Conservation (phyloP, 2,329 filamentous ascomycete species). For the Fusarium sp. region DNA sequence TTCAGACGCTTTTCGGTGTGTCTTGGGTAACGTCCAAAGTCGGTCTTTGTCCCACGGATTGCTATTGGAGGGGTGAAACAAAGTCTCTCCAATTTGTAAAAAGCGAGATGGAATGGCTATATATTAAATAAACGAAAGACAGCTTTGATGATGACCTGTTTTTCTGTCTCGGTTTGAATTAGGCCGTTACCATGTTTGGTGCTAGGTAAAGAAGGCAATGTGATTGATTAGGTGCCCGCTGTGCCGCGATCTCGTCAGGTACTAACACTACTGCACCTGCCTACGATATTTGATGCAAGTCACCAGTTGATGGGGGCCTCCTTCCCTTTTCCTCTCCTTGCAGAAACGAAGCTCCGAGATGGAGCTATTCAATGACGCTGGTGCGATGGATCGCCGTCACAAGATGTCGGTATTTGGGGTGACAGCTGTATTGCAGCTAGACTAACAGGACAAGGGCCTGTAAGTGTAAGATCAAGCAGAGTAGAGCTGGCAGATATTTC, state of each 20-base stretch:
- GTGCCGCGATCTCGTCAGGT: slow-evolving; percentile 26
- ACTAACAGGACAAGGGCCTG: slow-evolving; percentile 14
- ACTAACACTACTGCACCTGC: slow-evolving; percentile 12
- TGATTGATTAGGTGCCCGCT: slow-evolving; percentile 17
- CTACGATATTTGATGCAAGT: slow-evolving; percentile 1
- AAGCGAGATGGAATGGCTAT: background rate
- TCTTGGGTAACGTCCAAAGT: slow-evolving; percentile 9
- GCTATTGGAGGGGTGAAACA: background rate
- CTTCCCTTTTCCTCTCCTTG: slow-evolving; percentile 8
- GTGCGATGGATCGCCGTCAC: slow-evolving; percentile 19
- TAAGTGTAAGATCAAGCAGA: background rate
- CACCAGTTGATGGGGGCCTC: background rate
- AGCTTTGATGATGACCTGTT: slow-evolving; percentile 5
- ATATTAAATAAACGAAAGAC: background rate
- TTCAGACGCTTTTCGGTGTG: slow-evolving; percentile 17
- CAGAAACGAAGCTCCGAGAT: background rate
- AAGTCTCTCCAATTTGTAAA: background rate
- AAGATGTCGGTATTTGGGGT: slow-evolving; percentile 19
- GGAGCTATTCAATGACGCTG: slow-evolving; percentile 22
- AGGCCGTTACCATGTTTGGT: slow-evolving; percentile 12
- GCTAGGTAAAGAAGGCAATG: background rate
- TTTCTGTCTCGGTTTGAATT: slow-evolving; percentile 2
- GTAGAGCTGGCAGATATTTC: background rate
- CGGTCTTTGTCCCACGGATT: background rate
- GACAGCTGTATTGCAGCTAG: slow-evolving; percentile 16